A percentile compares a stretch with the other conserved stretches of the same genome.
These are phyloP conservation scores for Fraxinus cuspidata DNA, from an alignment of 257 asterid genomes.

Conservation along the genomic window DNA sequence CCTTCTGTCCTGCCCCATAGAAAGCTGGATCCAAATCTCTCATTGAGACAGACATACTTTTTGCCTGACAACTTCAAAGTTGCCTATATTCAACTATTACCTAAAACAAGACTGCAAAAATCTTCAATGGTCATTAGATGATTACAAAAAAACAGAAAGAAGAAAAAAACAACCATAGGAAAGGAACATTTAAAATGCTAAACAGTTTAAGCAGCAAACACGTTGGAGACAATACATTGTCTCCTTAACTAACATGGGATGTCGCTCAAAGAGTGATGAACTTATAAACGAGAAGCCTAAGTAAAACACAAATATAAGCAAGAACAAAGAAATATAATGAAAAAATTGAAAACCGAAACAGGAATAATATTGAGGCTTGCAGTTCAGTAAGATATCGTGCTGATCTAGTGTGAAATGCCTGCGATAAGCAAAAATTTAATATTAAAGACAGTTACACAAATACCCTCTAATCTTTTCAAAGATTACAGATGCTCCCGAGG, in stretches of 20 bases:
- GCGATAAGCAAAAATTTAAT: not conserved
- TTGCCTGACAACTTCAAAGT: constrained; percentile 26
- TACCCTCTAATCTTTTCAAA: not conserved
- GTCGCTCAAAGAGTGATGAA: constrained; percentile 7
- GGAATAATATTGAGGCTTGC: not conserved
- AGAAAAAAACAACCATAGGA: constrained; percentile 7
- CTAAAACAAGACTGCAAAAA: constrained; percentile 35
- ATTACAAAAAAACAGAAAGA: constrained; percentile 18
- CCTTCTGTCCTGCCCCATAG: constrained; percentile 94
- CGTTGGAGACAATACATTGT: constrained; percentile 3
- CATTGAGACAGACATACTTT: constrained; percentile 84
- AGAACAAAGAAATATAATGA: not conserved
- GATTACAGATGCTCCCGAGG: not conserved
- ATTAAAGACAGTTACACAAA: not conserved
- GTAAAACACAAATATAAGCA: not conserved
- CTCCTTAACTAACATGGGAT: constrained; percentile 4
- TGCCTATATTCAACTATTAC: constrained; percentile 28
- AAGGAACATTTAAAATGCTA: not conserved
- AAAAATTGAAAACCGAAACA: constrained; percentile 10
- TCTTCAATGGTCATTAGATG: constrained; percentile 1
- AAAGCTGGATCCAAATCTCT: constrained; percentile 91
- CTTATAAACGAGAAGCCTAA: constrained; percentile 5
- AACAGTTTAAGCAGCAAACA: constrained; percentile 7
- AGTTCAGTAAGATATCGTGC: not conserved
- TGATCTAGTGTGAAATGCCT: not conserved